Evolutionary conservation across 345 rosid genomes (phyloP).

Genomic region (Streptanthus diversifolius): DNA sequence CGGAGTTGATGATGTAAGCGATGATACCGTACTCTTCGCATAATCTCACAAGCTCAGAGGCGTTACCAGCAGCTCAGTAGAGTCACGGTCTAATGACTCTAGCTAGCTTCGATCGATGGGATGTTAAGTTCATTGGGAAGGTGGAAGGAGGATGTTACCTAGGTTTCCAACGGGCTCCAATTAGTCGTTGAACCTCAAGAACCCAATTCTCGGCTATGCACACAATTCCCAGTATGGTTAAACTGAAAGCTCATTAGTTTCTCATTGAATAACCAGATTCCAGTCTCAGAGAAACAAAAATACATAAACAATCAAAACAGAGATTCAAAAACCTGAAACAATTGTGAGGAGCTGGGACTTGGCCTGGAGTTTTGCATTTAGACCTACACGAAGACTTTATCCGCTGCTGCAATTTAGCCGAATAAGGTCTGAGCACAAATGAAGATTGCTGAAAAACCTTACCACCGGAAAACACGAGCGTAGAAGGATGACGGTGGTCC

Average conservation of each 20-base stretch:
- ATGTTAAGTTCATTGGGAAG: not conserved
- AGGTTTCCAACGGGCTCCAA: slow-evolving; percentile 55
- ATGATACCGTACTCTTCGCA: slow-evolving; percentile 57
- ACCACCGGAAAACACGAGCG: slow-evolving; percentile 29
- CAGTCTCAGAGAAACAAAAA: not conserved
- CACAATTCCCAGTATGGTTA: not conserved
- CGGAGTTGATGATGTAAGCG: slow-evolving; percentile 60
- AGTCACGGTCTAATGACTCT: slow-evolving; percentile 35
- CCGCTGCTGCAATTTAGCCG: slow-evolving; percentile 30
- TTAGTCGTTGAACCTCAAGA: not conserved
- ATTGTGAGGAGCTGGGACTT: slow-evolving; percentile 40
- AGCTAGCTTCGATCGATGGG: not conserved
- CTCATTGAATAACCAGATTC: not conserved
- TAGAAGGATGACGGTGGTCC: slow-evolving; percentile 26
- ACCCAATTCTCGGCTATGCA: not conserved
- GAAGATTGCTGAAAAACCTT: slow-evolving; percentile 39
- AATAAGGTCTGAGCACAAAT: slow-evolving; percentile 34
- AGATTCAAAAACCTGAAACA: slow-evolving; percentile 44
- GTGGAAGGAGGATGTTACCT: slow-evolving; percentile 41
- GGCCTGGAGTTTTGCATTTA: slow-evolving; percentile 44
- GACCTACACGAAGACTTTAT: slow-evolving; percentile 35
- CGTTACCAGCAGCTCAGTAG: slow-evolving; percentile 59
- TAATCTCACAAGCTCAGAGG: slow-evolving; percentile 58
- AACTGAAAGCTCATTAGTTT: not conserved
- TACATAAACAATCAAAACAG: not conserved